Evolutionary conservation across 129 eudicot genomes (phyloP).

Genomic region (Flaveria linearis): DNA sequence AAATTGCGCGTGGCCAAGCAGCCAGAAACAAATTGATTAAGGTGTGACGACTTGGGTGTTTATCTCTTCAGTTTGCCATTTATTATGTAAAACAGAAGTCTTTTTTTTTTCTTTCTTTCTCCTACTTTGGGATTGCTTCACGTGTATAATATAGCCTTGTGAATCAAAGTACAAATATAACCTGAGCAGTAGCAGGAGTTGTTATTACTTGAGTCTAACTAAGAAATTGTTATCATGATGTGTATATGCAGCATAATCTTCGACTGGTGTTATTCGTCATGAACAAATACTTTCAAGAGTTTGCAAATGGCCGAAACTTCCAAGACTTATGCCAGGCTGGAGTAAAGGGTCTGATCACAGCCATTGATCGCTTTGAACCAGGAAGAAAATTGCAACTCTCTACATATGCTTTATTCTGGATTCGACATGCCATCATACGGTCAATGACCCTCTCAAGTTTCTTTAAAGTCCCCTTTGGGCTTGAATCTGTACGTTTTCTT

Average conservation of each 20-base stretch:
- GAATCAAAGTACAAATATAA: background rate
- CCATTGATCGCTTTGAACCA: constrained; percentile 95
- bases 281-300: constrained; percentile 94
- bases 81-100: background rate
- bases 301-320: constrained; percentile 68
- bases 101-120: background rate
- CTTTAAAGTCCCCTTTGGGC: constrained; percentile 85
- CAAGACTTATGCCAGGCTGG: constrained; percentile 98
- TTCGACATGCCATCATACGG: constrained; percentile 88
- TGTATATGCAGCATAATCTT: constrained; percentile 86
- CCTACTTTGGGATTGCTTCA: background rate
- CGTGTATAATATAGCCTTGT: background rate
- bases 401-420: constrained; percentile 92
- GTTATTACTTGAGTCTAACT: background rate
- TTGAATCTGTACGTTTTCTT: constrained; percentile 72
- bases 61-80: constrained; percentile 8
- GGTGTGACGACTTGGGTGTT: constrained; percentile 49
- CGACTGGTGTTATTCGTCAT: constrained; percentile 86
- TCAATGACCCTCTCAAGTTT: constrained; percentile 88
- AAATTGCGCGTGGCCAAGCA: constrained; percentile 71
- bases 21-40: constrained; percentile 88
- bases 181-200: background rate
- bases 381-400: constrained; percentile 72
- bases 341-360: constrained; percentile 89
- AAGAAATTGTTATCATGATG: background rate